Conservation (phyloP, 805 yeast species). For the Pichia pseudocactophila region DNA sequence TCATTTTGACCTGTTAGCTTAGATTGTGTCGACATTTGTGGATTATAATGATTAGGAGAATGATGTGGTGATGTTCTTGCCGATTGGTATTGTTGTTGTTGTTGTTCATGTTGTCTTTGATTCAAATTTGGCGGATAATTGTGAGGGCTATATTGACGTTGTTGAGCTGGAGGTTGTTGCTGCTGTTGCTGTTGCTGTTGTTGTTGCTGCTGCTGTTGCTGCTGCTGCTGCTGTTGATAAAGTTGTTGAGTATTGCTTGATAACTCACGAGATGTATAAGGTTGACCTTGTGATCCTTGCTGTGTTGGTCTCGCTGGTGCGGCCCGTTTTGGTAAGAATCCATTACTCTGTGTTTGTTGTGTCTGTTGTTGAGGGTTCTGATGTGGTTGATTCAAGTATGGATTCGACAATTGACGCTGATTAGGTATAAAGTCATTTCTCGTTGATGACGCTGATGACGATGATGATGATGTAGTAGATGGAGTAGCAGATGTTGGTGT, state of each 20-base stretch:
- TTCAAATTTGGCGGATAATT: conserved; percentile 7
- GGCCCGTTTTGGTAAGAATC: too few species aligned
- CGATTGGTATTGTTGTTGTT: conserved; percentile 6
- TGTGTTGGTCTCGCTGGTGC: too few species aligned
- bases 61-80: conserved; percentile 21
- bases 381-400: too few species aligned
- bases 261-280: too few species aligned
- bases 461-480: conserved; percentile 6
- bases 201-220: conserved; percentile 7
- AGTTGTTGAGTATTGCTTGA: conserved; percentile 7
- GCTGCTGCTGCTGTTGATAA: too few species aligned
- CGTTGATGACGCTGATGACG: conserved; percentile 2
- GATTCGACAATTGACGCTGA: too few species aligned
- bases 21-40: conserved; percentile 18
- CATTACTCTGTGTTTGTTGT: too few species aligned
- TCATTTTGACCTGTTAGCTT: conserved; percentile 10
- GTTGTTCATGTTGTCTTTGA: conserved; percentile 9
- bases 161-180: conserved; percentile 14
- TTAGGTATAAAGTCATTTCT: too few species aligned
- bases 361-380: too few species aligned
- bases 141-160: conserved; percentile 16
- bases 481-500: conserved; percentile 6
- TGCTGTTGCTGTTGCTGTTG: conserved; percentile 2
- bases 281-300: too few species aligned
- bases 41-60: conserved; percentile 26